Evolutionary conservation across 768 basidiomycete species (phyloP), one percentile per base, ranked within the genome.

Genomic region (Boletus sensibilis): DNA sequence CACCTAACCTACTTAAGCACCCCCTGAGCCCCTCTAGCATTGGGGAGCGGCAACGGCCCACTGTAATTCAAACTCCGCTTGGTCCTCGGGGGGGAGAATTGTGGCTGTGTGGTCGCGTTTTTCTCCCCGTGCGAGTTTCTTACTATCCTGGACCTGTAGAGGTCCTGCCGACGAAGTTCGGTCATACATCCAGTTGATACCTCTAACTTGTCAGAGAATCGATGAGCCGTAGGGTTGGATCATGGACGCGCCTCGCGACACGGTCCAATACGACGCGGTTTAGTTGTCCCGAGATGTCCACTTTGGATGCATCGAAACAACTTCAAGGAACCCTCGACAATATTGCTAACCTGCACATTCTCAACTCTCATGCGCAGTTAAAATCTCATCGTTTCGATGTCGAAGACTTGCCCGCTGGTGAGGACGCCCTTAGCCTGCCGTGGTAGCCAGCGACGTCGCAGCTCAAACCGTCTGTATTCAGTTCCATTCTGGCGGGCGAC

Each of bases 401-500:
- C 35, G 72, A 71, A 13, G 69, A 73, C 50, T 45, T 62, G 43
- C 52, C 59, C 5, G 25, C 43, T 5, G 55, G 66, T 0, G 72
- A 73, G 47, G 72, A 72, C 27, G 59, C 67, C 10, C 51, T 72
- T 23, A 79, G 74, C 54, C 85, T 3, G 78, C 76, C 0, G 73
- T 86, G 7, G 78, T 87, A 12, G 78, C 80, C 25, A 77, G 75
- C 39, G 83, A 88, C 56, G 80, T 89, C 7, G 75, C 79, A 23
- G 77, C 79, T 9, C 86, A 88, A 56, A 77, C 80, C 38, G 88
- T 87, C 51, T n/a, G 86, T 66, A 5, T 6, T 40, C 45, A 20
- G n/a, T 35, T 34, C 27, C 44, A 1, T 50, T 42, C 5, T 4
- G 3, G 2, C 39, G 5, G 10, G 38, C 29, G 10, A 40, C 10